Evolutionary conservation across 2,329 filamentous ascomycete genomes (phyloP).

Genomic region (Cladosporium sphaerospermum): DNA sequence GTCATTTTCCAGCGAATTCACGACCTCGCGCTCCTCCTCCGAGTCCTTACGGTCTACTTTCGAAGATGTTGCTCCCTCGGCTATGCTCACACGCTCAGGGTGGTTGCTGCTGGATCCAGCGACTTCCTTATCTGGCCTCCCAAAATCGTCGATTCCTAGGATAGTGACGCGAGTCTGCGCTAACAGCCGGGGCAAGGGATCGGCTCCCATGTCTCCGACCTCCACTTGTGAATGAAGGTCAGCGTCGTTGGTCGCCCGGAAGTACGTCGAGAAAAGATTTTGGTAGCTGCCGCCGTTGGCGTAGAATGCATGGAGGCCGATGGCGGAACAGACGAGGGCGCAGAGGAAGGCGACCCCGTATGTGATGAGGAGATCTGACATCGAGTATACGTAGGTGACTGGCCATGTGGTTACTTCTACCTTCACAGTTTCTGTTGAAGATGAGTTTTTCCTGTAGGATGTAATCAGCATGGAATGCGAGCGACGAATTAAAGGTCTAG

Average conservation of each 20-base stretch:
- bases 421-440: not conserved
- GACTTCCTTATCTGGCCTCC: too few species aligned
- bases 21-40: too few species aligned
- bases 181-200: not conserved
- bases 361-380: not conserved
- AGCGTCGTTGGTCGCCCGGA: constrained; percentile 5
- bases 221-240: not conserved
- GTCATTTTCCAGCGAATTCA: too few species aligned
- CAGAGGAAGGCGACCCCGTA: constrained; percentile 1
- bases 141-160: too few species aligned
- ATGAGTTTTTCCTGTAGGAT: not conserved
- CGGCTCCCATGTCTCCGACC: not conserved
- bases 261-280: constrained; percentile 7
- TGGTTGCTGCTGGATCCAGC: too few species aligned
- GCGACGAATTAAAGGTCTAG: not conserved
- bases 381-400: not conserved
- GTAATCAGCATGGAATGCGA: too few species aligned
- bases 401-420: not conserved
- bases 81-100: too few species aligned
- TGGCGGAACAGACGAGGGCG: not conserved
- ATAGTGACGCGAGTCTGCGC: not conserved
- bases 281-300: constrained; percentile 4
- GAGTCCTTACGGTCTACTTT: too few species aligned
- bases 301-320: constrained; percentile 1
- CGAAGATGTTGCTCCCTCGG: too few species aligned